Evolutionary conservation across 2,329 filamentous ascomycete genomes (phyloP).

Genomic region (Diplodia corticola): DNA sequence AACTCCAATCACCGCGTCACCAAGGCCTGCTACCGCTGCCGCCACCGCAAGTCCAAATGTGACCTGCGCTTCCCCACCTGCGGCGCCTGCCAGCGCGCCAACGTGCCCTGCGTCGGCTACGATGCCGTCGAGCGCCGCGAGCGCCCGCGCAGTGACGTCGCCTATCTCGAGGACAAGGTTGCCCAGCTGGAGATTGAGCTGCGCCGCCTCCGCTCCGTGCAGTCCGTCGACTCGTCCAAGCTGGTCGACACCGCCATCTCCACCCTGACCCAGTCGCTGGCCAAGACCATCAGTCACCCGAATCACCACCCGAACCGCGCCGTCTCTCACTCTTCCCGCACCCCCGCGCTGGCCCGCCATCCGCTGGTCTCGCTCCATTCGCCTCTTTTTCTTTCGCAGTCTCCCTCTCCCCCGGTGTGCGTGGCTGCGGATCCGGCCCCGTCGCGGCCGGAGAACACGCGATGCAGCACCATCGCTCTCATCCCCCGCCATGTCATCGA

Average conservation of each 20-base stretch:
- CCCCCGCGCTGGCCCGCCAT: background rate
- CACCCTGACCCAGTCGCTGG: conserved; percentile 9
- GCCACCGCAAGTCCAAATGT: conserved; percentile 20
- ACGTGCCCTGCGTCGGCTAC: conserved; percentile 21
- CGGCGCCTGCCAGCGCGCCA: conserved; percentile 4
- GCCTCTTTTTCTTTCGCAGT: conserved; percentile 9
- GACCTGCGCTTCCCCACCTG: conserved; percentile 20
- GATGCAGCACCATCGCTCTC: conserved; percentile 17
- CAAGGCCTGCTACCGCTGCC: conserved; percentile 21
- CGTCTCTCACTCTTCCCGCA: background rate
- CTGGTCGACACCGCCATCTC: conserved; percentile 11
- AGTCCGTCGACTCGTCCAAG: conserved; percentile 5
- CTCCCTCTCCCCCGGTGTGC: background rate
- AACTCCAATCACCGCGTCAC: conserved; percentile 20
- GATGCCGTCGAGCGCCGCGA: conserved; percentile 19
- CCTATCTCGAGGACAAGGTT: conserved; percentile 20
- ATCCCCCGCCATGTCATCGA: conserved; percentile 22
- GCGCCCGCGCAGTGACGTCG: conserved; percentile 20
- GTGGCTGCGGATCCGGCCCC: background rate
- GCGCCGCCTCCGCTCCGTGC: conserved; percentile 8
- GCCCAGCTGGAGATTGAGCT: conserved; percentile 22
- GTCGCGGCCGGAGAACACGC: background rate
- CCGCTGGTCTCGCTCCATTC: conserved; percentile 2
- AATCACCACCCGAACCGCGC: background rate
- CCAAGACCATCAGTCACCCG: background rate